Conservation (phyloP, 345 rosid genomes). For the Passiflora organensis region DNA sequence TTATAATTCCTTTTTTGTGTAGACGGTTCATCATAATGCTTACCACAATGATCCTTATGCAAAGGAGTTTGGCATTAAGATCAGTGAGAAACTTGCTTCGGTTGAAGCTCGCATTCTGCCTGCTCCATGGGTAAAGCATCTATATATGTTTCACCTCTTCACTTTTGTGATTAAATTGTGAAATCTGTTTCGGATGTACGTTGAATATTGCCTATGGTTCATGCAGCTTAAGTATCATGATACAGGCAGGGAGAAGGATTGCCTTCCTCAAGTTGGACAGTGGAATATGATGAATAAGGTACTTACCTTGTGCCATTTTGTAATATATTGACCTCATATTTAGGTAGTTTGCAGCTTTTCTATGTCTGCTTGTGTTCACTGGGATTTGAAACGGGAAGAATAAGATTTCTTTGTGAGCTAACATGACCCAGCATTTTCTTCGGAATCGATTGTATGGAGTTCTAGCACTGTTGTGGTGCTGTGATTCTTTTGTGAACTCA, state of each 20-base stretch:
- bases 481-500: not conserved
- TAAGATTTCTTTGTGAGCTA: not conserved
- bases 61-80: conserved; percentile 55
- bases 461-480: not conserved
- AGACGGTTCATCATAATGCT: conserved; percentile 13
- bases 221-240: conserved; percentile 94
- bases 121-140: conserved; percentile 64
- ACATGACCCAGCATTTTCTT: not conserved
- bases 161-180: not conserved
- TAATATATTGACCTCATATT: too few relatives aligned
- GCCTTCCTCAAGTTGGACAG: conserved; percentile 91
- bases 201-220: not conserved
- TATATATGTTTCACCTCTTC: too few relatives aligned
- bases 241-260: conserved; percentile 77
- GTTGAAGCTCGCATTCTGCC: conserved; percentile 66
- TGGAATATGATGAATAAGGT: conserved; percentile 99
- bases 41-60: not conserved
- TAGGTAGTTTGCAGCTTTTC: too few relatives aligned
- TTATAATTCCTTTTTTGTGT: conserved; percentile 10
- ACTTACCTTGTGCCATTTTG: too few relatives aligned
- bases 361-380: too few relatives aligned
- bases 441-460: not conserved
- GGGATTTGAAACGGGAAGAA: not conserved
- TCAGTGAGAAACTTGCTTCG: conserved; percentile 26
- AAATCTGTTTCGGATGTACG: not conserved